phyloP scores from a whole-genome alignment of 306 rosid species.

The Potentilla sterilis region DNA sequence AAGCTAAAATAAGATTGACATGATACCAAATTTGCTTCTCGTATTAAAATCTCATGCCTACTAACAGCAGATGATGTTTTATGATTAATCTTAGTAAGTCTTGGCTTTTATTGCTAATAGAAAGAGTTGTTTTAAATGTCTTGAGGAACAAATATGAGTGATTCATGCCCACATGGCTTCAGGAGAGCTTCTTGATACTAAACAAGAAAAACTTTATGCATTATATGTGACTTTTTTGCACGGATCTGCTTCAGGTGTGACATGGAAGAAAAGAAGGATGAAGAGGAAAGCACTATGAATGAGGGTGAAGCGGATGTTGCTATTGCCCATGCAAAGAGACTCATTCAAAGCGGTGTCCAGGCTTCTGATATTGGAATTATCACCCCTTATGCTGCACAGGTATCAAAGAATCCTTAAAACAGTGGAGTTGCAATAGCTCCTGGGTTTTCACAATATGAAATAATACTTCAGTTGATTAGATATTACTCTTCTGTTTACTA shows the following conservation, averaged over 20 bases:
- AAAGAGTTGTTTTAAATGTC: constrained; percentile 14
- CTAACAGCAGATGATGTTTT: not conserved
- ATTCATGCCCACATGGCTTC: constrained; percentile 4
- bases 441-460: constrained; percentile 2
- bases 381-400: constrained; percentile 98
- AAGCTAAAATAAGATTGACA: not conserved
- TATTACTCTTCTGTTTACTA: constrained; percentile 1
- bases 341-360: constrained; percentile 77
- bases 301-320: constrained; percentile 98
- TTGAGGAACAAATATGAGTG: constrained; percentile 14
- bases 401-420: constrained; percentile 17
- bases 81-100: not conserved
- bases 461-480: not conserved
- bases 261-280: constrained; percentile 98
- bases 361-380: constrained; percentile 95
- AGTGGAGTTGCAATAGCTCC: not conserved
- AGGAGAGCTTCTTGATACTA: not conserved
- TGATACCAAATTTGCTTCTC: not conserved
- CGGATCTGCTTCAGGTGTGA: constrained; percentile 66
- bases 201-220: not conserved
- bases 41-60: not conserved
- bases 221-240: constrained; percentile 13
- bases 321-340: constrained; percentile 76
- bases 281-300: constrained; percentile 95
- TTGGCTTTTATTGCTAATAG: not conserved